Evolutionary conservation across 2,329 filamentous ascomycete species (phyloP), one percentile per base, ranked within the genome.

Genomic region (Colletotrichum sp.): DNA sequence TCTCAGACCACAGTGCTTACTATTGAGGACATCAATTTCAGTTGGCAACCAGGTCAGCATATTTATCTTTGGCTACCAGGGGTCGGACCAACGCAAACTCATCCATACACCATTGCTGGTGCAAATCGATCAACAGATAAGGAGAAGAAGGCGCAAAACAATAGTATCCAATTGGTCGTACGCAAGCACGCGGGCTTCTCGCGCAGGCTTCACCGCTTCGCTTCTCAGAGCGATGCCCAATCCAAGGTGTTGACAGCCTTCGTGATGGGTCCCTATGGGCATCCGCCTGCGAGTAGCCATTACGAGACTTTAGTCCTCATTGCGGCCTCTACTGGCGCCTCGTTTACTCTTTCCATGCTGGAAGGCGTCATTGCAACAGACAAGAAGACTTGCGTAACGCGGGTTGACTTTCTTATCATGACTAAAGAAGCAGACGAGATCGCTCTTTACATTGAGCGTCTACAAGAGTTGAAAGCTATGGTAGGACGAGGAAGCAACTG

Each of bases 41-140:
- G 83, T 28, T 93, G 91, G 91, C 84, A 84, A 15, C 84, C 90
- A 1, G 91, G 91, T 15, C 91, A 93, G 79, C 90, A 92, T 77
- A 80, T 93, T 6, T 92, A 92, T 76, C 86, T 93, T 8, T 92
- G 91, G 90, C 82, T 92, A 66, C 91, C 91, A 8, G 82, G 85
- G 3, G 81, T 92, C 3, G 91, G 89, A 0, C 83, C 85, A 2
- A 79, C 91, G 7, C 91, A 93, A 78, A 87, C 89, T 1, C 91
- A 93, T 75, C 91, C 91, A 0, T 93, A 92, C 80, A 93, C 91
- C 6, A 90, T 93, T 52, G 90, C 91, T 18, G 88, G 87, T n/a
- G 88, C 90, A 1, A 88, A 89, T 79, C 86, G 85, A 62, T 80
- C 88, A 13, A 85, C 87, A 2, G 88, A 86, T 2, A 34, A 61